Conservation (phyloP, 805 yeast species). For the Candida wancherniae region DNA sequence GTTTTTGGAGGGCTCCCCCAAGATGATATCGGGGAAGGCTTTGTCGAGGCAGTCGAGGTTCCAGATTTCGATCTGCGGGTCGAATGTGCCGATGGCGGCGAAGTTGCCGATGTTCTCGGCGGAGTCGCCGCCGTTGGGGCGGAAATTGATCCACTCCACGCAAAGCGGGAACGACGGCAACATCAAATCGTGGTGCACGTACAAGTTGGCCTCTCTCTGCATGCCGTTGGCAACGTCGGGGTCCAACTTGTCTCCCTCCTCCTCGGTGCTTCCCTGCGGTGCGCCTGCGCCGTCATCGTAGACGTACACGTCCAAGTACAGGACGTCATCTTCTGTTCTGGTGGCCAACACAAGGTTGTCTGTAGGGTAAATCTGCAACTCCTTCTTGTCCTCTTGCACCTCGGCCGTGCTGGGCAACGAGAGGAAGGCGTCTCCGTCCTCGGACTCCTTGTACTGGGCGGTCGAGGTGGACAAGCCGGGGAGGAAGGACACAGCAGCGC, state of each 20-base stretch:
- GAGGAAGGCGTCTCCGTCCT: constrained; percentile 53
- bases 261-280: constrained; percentile 61
- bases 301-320: constrained; percentile 87
- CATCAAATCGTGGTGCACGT: constrained; percentile 96
- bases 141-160: constrained; percentile 88
- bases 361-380: constrained; percentile 79
- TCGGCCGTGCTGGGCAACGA: constrained; percentile 62
- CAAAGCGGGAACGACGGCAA: constrained; percentile 95
- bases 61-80: constrained; percentile 97
- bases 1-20: constrained; percentile 66
- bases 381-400: constrained; percentile 70
- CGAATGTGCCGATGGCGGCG: constrained; percentile 96
- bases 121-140: constrained; percentile 39
- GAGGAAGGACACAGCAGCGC: constrained; percentile 59
- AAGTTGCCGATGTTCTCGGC: constrained; percentile 67
- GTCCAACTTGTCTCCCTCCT: constrained; percentile 62
- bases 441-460: constrained; percentile 45
- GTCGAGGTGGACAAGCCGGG: constrained; percentile 63
- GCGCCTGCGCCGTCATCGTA: constrained; percentile 93
- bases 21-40: constrained; percentile 88
- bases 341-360: constrained; percentile 88
- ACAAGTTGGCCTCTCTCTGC: constrained; percentile 68
- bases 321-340: constrained; percentile 93
- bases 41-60: constrained; percentile 88
- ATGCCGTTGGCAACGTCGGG: constrained; percentile 72